Conservation (phyloP, 371 early-diverging fungal genomes). For the Massospora cicadina region DNA sequence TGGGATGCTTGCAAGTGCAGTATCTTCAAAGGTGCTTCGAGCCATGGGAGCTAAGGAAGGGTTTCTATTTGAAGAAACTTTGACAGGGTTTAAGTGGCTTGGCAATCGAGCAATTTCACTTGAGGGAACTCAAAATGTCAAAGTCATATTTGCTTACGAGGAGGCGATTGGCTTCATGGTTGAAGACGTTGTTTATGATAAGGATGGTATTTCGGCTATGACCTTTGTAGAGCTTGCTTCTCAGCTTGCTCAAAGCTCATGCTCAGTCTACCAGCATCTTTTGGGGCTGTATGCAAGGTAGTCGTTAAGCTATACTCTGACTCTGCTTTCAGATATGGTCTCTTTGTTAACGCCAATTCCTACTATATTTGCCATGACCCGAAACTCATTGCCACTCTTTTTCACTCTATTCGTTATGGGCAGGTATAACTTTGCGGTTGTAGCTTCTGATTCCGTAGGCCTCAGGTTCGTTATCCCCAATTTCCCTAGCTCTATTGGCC, state of each 20-base stretch:
- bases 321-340: slow-evolving; percentile 39
- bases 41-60: slow-evolving; percentile 59
- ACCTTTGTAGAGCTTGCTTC: slow-evolving; percentile 66
- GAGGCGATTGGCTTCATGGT: slow-evolving; percentile 87
- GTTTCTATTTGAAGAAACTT: slow-evolving; percentile 67
- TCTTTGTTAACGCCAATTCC: slow-evolving; percentile 65
- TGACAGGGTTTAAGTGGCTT: slow-evolving; percentile 95
- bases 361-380: slow-evolving; percentile 77
- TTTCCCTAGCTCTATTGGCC: slow-evolving; percentile 58
- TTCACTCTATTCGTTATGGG: slow-evolving; percentile 67
- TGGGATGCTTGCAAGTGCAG: slow-evolving; percentile 77
- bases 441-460: background rate
- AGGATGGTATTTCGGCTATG: slow-evolving; percentile 72
- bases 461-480: slow-evolving; percentile 19
- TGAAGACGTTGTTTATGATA: slow-evolving; percentile 57
- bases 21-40: slow-evolving; percentile 71
- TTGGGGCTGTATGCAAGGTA: slow-evolving; percentile 46
- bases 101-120: slow-evolving; percentile 62
- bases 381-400: slow-evolving; percentile 43
- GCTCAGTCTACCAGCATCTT: slow-evolving; percentile 41
- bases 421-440: slow-evolving; percentile 9
- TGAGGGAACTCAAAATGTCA: slow-evolving; percentile 16
- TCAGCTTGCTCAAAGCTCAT: slow-evolving; percentile 38
- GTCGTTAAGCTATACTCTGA: slow-evolving; percentile 1
- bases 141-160: slow-evolving; percentile 75